Evolutionary conservation across 371 early-diverging fungal genomes (phyloP), one percentile per base, ranked within the genome.

Genomic region (Lichtheimia hyalospora): DNA sequence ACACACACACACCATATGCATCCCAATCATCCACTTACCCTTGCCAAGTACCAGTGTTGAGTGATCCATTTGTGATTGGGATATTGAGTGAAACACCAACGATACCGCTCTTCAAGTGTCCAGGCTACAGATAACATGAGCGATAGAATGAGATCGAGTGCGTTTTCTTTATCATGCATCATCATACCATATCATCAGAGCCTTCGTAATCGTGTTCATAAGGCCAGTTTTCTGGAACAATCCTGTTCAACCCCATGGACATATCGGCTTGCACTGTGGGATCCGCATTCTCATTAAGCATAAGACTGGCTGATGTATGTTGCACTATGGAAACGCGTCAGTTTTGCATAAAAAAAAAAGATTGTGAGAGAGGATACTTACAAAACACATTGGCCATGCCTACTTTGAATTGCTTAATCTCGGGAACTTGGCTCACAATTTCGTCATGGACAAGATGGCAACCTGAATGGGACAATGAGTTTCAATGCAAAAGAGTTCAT

Each of bases 31-130:
- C 34, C 0, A 34, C 34, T 77, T 82, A 86, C 90, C 96, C 96
- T 79, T 93, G 94, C 94, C 94, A 93, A n/a, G 88, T 91, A n/a
- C 93, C 94, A 12, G 92, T 74, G 20, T 85, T 89, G 15, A 96
- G 69, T 27, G 72, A 69, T 1, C 96, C 95, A 40, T 93, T 79
- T 8, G 81, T 81, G 44, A 96, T 89, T 0, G 97, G 97, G 46
- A 96, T 91, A 62, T 88, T 92, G 21, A 96, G 79, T 1, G 92
- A 92, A 0, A 85, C 90, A 23, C 97, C 97, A 48, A 96, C 70
- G 24, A 96, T 68, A 13, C 90, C 87, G 40, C 85, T 81, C 71
- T 96, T 96, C 43, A 95, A 77, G 69, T 96, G 97, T 0, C 91
- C 95, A 39, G 95, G 93, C 89, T 85, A 66, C 51, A 55, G 43